Evolutionary conservation across 495 filamentous ascomycete genomes (phyloP), one percentile per base, ranked within the genome.

Genomic region (Tuber calosporum): DNA sequence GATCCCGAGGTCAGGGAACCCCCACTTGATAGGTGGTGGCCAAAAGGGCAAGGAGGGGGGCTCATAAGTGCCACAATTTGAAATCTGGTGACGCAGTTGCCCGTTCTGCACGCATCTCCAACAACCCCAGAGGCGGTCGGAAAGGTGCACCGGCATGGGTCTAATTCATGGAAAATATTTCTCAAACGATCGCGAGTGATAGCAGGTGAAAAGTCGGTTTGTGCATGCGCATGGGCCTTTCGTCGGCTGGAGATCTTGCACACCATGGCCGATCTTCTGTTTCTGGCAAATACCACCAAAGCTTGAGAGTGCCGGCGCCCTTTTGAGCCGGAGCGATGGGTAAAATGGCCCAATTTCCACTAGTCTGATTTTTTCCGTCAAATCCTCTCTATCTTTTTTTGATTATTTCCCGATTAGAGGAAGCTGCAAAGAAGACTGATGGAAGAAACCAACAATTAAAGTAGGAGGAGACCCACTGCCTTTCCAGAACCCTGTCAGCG

Each of bases 361-460:
- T 62, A 17, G 48, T 58, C 48, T 13, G n/a, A n/a, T 30, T 30
- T 17, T 13, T 62, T 30, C 26, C 26, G 53, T 34, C 53, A 62
- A 62, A 40, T 40, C 39, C 2, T 38, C 3, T 30, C 11, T 34
- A 17, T 19, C 4, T 17, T 17, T 1, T 4, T 34, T 34, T n/a
- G 15, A 26, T 30, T 58, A 2, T 26, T 58, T 62, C 26, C 53
- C 26, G 13, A 17, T 19, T 13, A 20, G 39, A 26, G 43, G 75
- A 74, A 77, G 42, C 76, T 77, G 75, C 68, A 77, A 77, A 75
- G 76, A 78, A 78, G 74, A 67, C 68, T 71, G 71, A 75, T 73
- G 41, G 76, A 78, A 78, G 70, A 74, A 62, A 77, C 71, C 58
- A 76, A 70, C 71, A 76, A 69, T 45, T 19, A 74, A 26, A 34